These are phyloP conservation scores for Nicotiana obtusifolia DNA, from an alignment of 257 asterid genomes.

Conservation along the genomic window DNA sequence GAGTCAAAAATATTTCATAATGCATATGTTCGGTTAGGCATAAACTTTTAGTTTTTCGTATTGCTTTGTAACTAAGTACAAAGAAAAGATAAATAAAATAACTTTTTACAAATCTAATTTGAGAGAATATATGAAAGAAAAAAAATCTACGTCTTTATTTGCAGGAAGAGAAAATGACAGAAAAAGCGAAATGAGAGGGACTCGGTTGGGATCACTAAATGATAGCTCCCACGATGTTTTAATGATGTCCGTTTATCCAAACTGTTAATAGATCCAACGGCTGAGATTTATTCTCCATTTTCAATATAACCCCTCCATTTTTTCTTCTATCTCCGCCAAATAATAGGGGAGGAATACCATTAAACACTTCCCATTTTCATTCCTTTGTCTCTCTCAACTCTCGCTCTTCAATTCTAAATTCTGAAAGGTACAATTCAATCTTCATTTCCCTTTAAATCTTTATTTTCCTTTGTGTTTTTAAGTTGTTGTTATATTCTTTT, in stretches of 20 bases:
- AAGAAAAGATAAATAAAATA: neutral
- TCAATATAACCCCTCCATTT: constrained; percentile 20
- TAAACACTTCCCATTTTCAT: neutral
- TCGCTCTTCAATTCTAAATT: neutral
- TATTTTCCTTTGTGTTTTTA: neutral
- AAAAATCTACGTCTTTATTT: too few species aligned
- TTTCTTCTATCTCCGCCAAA: neutral
- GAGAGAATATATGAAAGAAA: neutral
- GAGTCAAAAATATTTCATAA: too few species aligned
- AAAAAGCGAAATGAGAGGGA: constrained; percentile 19
- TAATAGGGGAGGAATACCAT: neutral
- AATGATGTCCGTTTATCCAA: constrained; percentile 21
- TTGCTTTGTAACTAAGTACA: neutral
- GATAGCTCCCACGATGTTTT: constrained; percentile 20
- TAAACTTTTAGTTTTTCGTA: too few species aligned
- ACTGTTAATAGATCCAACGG: constrained; percentile 20
- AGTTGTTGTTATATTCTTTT: neutral
- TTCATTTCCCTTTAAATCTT: neutral
- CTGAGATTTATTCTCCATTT: constrained; percentile 4
- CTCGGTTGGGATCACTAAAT: constrained; percentile 2
- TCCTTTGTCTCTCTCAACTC: neutral
- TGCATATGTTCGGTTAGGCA: too few species aligned
- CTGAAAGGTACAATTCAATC: neutral
- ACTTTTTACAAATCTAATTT: neutral
- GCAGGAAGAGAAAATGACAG: neutral